Conservation (phyloP, 2,329 filamentous ascomycete species). For the Fusarium piperis region DNA sequence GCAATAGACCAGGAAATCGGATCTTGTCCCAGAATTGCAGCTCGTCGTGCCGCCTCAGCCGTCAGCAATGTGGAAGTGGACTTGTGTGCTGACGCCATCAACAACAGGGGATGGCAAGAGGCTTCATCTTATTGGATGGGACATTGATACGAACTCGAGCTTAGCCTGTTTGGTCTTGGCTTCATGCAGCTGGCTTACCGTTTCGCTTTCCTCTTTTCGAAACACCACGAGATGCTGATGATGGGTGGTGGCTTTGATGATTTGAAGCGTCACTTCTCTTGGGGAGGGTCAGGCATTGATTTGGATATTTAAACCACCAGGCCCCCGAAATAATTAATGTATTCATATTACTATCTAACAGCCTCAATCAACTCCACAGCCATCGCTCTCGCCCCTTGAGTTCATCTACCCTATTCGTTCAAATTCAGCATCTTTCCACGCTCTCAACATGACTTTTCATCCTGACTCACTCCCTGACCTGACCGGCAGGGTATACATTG, state of each 20-base stretch:
- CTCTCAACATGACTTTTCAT: slow-evolving; percentile 14
- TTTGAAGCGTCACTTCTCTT: background rate
- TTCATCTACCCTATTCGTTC: background rate
- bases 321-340: background rate
- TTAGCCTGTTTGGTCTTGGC: background rate
- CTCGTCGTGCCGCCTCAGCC: background rate
- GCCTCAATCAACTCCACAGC: background rate
- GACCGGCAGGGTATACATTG: slow-evolving; percentile 13
- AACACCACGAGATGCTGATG: background rate
- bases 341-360: background rate
- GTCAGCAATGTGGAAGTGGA: background rate
- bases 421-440: background rate
- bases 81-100: background rate
- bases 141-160: background rate
- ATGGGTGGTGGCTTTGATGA: background rate
- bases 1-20: background rate
- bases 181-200: slow-evolving; percentile 1
- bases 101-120: background rate
- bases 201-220: background rate
- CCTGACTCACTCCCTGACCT: slow-evolving; percentile 14
- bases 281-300: too few relatives aligned
- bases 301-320: background rate
- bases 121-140: background rate
- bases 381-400: background rate
- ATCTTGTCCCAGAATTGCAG: background rate